phyloP scores from a whole-genome alignment of 176 grass and related monocot genomes.

The Musa troglodytarum region DNA sequence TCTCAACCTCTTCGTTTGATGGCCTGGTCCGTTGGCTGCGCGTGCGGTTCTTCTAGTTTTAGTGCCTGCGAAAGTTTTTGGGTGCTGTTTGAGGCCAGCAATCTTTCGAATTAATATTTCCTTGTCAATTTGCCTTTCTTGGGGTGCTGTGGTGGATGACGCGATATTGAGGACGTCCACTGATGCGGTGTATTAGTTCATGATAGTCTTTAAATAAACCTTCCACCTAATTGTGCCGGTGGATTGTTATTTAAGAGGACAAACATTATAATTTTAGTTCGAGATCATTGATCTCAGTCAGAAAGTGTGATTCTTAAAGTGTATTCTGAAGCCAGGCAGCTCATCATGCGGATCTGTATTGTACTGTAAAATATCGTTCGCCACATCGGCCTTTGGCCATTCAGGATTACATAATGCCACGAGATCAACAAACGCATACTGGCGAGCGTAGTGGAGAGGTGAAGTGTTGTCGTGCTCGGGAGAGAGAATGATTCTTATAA shows the following conservation, averaged over 20 bases:
- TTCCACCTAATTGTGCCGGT: background rate
- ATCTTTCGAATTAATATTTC: background rate
- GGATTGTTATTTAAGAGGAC: no score
- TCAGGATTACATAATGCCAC: no score
- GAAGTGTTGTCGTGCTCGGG: background rate
- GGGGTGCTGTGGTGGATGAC: background rate
- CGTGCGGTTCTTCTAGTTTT: background rate
- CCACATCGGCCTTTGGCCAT: background rate
- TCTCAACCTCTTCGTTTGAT: slow-evolving; percentile 72
- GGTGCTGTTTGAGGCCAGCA: background rate
- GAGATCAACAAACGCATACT: background rate
- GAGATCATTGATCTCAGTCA: no score
- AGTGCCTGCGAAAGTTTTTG: background rate
- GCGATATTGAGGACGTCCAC: background rate
- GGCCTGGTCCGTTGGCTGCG: background rate
- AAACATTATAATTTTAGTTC: no score
- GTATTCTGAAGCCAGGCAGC: no score
- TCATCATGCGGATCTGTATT: no score
- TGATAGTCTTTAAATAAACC: background rate
- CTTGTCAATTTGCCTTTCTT: background rate
- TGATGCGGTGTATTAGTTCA: background rate
- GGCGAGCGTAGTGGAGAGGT: background rate
- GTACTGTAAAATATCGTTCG: no score
- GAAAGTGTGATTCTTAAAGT: no score
- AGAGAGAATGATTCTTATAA: background rate